These are phyloP conservation scores for Schizophyllum amplum DNA, from an alignment of 1,284 basidiomycete species.

Conservation along the genomic window DNA sequence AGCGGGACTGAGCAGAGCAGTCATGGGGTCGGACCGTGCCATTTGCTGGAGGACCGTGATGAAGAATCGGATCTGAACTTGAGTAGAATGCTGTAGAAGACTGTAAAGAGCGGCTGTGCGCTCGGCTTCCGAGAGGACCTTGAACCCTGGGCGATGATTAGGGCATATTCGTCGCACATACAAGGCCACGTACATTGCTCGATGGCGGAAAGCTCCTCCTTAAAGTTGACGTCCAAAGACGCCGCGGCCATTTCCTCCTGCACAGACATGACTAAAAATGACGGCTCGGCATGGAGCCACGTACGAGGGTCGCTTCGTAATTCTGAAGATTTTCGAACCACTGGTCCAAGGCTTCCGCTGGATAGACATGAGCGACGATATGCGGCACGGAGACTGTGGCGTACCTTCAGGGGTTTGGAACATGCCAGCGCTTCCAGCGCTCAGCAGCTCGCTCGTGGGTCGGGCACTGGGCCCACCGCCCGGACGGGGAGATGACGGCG, in stretches of 20 bases:
- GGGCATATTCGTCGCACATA: not conserved
- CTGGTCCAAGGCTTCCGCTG: conserved; percentile 95
- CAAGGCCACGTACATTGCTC: conserved; percentile 78
- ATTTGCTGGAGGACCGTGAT: conserved; percentile 99
- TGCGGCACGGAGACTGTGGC: conserved; percentile 13
- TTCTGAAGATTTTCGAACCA: conserved; percentile 99
- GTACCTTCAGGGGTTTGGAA: conserved; percentile 84
- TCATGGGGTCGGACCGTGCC: conserved; percentile 96
- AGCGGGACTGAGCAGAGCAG: conserved; percentile 88
- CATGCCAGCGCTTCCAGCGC: conserved; percentile 51
- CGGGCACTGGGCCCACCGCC: conserved; percentile 52
- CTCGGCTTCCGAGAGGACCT: conserved; percentile 97
- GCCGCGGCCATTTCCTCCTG: conserved; percentile 99
- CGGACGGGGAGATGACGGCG: conserved; percentile 67
- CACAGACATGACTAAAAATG: conserved; percentile 4
- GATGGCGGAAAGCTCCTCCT: conserved; percentile 97
- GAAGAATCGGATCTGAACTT: conserved; percentile 99
- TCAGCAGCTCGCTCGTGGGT: conserved; percentile 76
- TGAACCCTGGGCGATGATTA: conserved; percentile 71
- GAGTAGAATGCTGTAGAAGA: conserved; percentile 97
- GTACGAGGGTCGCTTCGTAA: conserved; percentile 89
- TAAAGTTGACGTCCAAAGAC: conserved; percentile 97
- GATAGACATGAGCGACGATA: conserved; percentile 11
- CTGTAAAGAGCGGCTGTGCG: conserved; percentile 99
- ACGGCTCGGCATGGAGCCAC: conserved; percentile 16